Percentiles rank a stretch among this genome's conserved stretches.
Conservation (phyloP, 306 rosid species). For the Rosa multiflora region DNA sequence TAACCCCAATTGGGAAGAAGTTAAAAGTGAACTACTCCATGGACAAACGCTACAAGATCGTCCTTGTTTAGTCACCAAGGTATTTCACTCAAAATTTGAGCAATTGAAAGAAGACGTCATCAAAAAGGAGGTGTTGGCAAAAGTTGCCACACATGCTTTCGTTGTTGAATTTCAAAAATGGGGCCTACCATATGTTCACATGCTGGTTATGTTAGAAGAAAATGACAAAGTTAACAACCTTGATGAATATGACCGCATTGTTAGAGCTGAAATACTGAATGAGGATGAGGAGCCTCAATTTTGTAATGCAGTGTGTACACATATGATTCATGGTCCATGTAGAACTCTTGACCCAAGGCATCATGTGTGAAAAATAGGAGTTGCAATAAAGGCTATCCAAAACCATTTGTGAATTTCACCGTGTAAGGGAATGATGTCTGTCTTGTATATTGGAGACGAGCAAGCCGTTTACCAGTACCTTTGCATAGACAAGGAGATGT, state of each 20-base stretch:
- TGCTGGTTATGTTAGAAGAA: not conserved
- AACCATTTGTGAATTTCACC: too few species aligned
- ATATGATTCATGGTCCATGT: too few species aligned
- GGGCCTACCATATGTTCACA: too few species aligned
- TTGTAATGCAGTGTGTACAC: not conserved
- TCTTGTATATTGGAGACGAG: too few species aligned
- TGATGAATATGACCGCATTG: constrained; percentile 1
- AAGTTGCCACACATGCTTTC: not conserved
- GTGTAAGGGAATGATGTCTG: too few species aligned
- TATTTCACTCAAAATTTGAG: constrained; percentile 3
- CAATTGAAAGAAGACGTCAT: not conserved
- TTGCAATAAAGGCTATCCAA: too few species aligned
- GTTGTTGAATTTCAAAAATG: too few species aligned
- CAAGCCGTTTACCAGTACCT: too few species aligned
- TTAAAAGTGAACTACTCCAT: not conserved
- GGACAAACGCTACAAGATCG: not conserved
- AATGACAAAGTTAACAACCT: not conserved
- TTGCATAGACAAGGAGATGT: too few species aligned
- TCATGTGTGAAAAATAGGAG: too few species aligned
- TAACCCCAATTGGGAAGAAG: constrained; percentile 2
- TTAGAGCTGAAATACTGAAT: too few species aligned
- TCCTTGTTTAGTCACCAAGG: not conserved
- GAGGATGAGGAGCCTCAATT: not conserved
- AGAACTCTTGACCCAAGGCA: too few species aligned
- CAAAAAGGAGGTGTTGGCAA: not conserved